Evolutionary conservation across 2,329 filamentous ascomycete species (phyloP).

Genomic region (Canariomyces notabilis): DNA sequence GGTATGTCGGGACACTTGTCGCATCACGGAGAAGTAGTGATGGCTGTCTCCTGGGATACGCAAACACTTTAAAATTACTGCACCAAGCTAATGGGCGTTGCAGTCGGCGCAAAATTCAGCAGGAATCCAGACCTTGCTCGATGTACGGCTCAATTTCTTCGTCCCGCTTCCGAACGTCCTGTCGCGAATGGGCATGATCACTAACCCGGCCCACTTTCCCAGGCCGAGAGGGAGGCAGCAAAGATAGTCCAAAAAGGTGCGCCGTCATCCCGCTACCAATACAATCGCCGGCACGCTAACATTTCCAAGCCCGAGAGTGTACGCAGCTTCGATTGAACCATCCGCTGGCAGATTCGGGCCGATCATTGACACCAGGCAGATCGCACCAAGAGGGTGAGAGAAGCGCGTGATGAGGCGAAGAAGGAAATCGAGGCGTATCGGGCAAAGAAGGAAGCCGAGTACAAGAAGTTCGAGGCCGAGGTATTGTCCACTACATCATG

Average conservation of each 20-base stretch:
- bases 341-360: background rate
- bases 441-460: constrained; percentile 85
- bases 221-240: constrained; percentile 97
- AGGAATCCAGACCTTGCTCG: constrained; percentile 97
- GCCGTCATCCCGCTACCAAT: constrained; percentile 22
- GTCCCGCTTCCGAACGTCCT: background rate
- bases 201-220: background rate
- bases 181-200: background rate
- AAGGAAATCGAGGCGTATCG: constrained; percentile 96
- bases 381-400: constrained; percentile 95
- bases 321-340: background rate
- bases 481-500: constrained; percentile 30
- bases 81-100: background rate
- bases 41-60: background rate
- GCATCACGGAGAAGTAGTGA: background rate
- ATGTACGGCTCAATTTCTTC: constrained; percentile 57
- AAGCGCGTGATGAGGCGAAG: constrained; percentile 92
- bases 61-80: background rate
- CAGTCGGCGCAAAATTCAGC: constrained; percentile 98
- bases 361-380: constrained; percentile 42
- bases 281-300: constrained; percentile 8
- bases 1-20: constrained; percentile 3
- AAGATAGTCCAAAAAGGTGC: constrained; percentile 97
- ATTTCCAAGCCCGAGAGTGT: constrained; percentile 23
- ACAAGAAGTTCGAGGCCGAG: constrained; percentile 84